Conservation (phyloP, 371 early-diverging fungal species). For the Thermomucor indicae-seudaticae region DNA sequence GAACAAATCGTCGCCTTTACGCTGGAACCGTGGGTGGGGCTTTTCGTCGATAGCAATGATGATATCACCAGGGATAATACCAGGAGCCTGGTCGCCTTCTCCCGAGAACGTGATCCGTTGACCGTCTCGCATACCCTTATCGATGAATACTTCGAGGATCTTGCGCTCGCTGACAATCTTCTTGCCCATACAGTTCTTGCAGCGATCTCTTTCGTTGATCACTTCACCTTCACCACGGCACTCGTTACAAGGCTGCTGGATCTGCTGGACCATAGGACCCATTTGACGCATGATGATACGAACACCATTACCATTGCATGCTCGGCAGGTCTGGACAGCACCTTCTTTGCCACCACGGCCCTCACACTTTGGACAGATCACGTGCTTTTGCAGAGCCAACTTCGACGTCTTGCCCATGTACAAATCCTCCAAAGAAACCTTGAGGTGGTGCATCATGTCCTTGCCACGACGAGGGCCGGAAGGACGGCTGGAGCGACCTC, state of each 20-base stretch:
- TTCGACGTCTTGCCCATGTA: conserved; percentile 92
- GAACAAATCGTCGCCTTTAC: conserved; percentile 84
- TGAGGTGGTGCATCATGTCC: conserved; percentile 79
- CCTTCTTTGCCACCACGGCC: conserved; percentile 79
- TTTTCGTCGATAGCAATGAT: conserved; percentile 90
- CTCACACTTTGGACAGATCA: conserved; percentile 77
- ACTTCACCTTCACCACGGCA: conserved; percentile 89
- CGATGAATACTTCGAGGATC: conserved; percentile 82
- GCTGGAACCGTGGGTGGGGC: conserved; percentile 81
- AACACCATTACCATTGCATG: conserved; percentile 86
- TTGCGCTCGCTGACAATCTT: conserved; percentile 78
- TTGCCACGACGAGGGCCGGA: conserved; percentile 66
- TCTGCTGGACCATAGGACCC: conserved; percentile 98
- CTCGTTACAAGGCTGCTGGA: conserved; percentile 88
- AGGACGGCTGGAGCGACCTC: conserved; percentile 57
- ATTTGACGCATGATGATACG: conserved; percentile 87
- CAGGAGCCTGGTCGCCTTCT: conserved; percentile 89
- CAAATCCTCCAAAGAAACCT: conserved; percentile 93
- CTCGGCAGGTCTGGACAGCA: conserved; percentile 65
- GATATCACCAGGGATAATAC: conserved; percentile 76
- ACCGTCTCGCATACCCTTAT: conserved; percentile 95
- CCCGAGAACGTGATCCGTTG: conserved; percentile 88
- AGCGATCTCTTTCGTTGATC: conserved; percentile 83
- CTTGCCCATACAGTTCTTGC: conserved; percentile 84
- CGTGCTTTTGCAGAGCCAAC: conserved; percentile 84